Evolutionary conservation across 306 rosid genomes (phyloP), one percentile per base, ranked within the genome.

Genomic region (Castanea crenata): DNA sequence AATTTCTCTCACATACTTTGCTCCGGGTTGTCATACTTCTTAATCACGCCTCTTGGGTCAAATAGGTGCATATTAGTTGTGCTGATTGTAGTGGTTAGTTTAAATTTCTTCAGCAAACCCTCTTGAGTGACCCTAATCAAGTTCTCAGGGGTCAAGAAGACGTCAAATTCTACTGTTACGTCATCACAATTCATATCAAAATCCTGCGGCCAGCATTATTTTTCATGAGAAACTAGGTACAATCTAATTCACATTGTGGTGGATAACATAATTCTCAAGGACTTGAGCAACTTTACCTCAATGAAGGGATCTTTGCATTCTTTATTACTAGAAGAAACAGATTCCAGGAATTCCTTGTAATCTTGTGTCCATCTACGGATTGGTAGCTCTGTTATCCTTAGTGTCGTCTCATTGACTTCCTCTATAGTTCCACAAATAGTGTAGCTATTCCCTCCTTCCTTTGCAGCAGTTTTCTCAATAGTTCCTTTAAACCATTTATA

Each of bases 331-430:
- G 78, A 86, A 41, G 97, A 87, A 34, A 91, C 75, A 77, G 95
- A 89, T 76, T 91, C 97, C 44, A 95, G 88, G 49, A 90, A 95
- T 73, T 91, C 92, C 89, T 92, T 95, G 52, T 91, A 95, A 78
- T 95, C 99, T 82, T 92, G 94, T 41, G 99, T 95, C 99, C 99
- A 95, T 83, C 88, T 86, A 69, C 96, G 94, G 4, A 95, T 74
- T 14, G 99, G 98, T 71, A 95, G 83, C 87, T 95, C 98, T 0
- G 84, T 76, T 62, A 95, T 85, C 82, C 88, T 92, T 76, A 95
- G 78, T 23, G 87, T 88, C 32, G 87, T 84, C 54, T 90, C 98
- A 57, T 86, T 77, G 64, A 86, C 82, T 78, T 91, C 99, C 77
- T 80, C 95, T 55, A 89, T 51, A 55, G 18, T 54, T 11, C 99